These are phyloP conservation scores for Grigorovia yakushimaensis DNA, from an alignment of 805 yeast species.

Conservation along the genomic window DNA sequence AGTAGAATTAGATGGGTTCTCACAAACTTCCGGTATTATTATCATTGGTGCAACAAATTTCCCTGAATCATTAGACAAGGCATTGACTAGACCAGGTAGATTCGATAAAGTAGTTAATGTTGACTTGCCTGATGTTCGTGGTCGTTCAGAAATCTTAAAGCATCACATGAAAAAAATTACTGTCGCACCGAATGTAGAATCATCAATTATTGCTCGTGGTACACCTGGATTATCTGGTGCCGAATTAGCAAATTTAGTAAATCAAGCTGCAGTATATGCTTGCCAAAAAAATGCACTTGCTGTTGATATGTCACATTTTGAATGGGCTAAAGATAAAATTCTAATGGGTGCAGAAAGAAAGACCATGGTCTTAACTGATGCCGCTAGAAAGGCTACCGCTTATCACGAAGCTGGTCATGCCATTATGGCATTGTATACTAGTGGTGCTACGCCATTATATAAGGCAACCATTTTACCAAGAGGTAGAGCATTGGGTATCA, in stretches of 20 bases:
- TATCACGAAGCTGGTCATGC: constrained; percentile 99
- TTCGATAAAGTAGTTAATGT: constrained; percentile 94
- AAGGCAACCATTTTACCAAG: constrained; percentile 96
- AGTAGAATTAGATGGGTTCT: constrained; percentile 92
- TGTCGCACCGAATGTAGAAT: constrained; percentile 74
- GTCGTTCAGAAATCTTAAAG: constrained; percentile 83
- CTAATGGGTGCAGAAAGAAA: constrained; percentile 96
- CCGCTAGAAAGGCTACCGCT: constrained; percentile 86
- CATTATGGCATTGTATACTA: constrained; percentile 89
- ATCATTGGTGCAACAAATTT: constrained; percentile 98
- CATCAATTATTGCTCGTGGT: constrained; percentile 86
- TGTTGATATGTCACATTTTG: constrained; percentile 85
- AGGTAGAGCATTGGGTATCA: constrained; percentile 92
- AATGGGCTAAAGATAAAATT: constrained; percentile 98
- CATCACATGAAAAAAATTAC: constrained; percentile 91
- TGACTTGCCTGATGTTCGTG: constrained; percentile 95
- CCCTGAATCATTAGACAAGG: constrained; percentile 94
- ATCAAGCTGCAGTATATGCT: constrained; percentile 97
- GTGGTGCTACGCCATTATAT: constrained; percentile 89
- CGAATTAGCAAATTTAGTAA: constrained; percentile 86
- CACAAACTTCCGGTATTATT: constrained; percentile 86
- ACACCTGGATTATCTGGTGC: constrained; percentile 99
- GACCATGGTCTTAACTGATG: constrained; percentile 96
- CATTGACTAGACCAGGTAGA: constrained; percentile 96
- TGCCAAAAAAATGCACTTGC: constrained; percentile 85